Base-by-base conservation (phyloP, 306 rosid species). In the Citrullus colocynthis region DNA sequence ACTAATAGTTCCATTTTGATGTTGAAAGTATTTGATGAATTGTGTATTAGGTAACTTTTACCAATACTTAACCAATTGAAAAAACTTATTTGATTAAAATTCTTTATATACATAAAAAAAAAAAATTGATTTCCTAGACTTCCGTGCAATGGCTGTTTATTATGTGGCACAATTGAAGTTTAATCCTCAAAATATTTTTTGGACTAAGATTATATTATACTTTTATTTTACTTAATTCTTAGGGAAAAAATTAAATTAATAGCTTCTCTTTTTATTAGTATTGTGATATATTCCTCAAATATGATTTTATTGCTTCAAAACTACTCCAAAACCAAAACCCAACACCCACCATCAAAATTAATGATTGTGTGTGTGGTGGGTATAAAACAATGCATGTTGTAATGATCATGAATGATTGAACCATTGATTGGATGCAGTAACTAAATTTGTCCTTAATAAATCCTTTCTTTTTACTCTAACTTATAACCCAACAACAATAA, bases 361-460 rank as follows among this genome's bases (percentile, higher is more conserved):
- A 64, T 64, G 72, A 64, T 64, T 36, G 12, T 64, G 71, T 30
- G 36, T 62, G 69, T 62, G 69, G 69, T 64, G 71, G 71, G 71
- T 32, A 32, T 64, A 64, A 34, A 16, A 11, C 45, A 34, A 11
- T 64, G 44, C 13, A 7, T 64, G 2, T 64, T 17, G 48, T 17
- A 64, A 36, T 64, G 0, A 58, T 37, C 5, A 67, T 71, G 20
- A 45, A 70, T 70, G 37, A 70, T 70, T 70, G 13, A 45, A 70
- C 2, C 37, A 44, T 36, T 44, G 76, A 71, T 71, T 44, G 58
- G 76, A 71, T 71, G 58, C 21, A 71, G 39, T 24, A 71, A 71
- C 76, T 71, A 12, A 71, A 71, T 45, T 48, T 71, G 41, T 71
- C 54, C 74, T 71, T 44, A 7, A 41, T 5, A 71, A 42, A 71